Evolutionary conservation across 345 rosid species (phyloP).

Genomic region (Syzygium grande): DNA sequence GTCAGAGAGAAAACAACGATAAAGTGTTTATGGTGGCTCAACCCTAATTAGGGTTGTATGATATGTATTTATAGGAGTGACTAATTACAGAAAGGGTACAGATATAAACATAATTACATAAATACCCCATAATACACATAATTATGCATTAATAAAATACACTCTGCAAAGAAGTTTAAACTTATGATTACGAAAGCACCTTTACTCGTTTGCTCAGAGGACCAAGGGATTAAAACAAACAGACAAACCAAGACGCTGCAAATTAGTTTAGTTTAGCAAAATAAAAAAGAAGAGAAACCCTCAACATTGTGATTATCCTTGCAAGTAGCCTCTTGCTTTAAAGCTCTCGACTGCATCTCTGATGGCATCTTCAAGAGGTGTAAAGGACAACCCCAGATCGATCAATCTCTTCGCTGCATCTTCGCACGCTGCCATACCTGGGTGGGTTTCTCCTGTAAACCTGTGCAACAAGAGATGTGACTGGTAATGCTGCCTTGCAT

Average conservation of each 20-base stretch:
- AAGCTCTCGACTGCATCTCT: constrained; percentile 56
- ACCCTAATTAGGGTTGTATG: too few species aligned
- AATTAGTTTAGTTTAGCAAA: not conserved
- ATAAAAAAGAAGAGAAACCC: not conserved
- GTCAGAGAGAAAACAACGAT: too few species aligned
- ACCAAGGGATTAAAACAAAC: not conserved
- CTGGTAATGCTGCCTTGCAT: not conserved
- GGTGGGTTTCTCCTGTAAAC: constrained; percentile 57
- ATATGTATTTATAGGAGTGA: too few species aligned
- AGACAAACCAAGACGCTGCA: not conserved
- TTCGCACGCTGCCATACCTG: constrained; percentile 38
- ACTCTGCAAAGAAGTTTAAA: not conserved
- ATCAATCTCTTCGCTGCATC: constrained; percentile 76
- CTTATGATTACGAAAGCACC: not conserved
- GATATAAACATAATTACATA: too few species aligned
- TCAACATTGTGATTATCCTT: constrained; percentile 1
- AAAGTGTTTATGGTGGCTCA: too few species aligned
- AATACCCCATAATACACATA: too few species aligned
- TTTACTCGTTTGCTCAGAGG: not conserved
- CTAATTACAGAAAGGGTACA: too few species aligned
- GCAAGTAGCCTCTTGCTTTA: constrained; percentile 47
- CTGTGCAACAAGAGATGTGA: constrained; percentile 3
- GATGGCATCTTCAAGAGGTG: constrained; percentile 57
- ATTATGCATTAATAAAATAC: not conserved
- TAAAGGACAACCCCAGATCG: constrained; percentile 51